Evolutionary conservation across 441 rosid genomes (phyloP), one percentile per base, ranked within the genome.

Genomic region (Gossypium davidsonii): DNA sequence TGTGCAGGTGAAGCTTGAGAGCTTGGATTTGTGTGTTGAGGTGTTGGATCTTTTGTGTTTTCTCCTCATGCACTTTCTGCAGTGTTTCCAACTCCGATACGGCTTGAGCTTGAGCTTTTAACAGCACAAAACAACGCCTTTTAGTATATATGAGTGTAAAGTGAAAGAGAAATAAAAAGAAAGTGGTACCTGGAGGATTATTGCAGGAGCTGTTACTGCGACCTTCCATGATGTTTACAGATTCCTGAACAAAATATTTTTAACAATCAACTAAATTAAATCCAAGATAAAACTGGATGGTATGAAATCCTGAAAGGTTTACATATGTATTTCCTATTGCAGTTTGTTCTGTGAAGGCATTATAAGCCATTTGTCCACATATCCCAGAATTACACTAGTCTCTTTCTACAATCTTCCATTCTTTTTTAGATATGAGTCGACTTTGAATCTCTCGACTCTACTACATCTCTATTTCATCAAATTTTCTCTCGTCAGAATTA

Each of bases 1-100:
- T 37, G n/a, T 84, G 79, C 76, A 75, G 34, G 5, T 55, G 39
- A 55, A 73, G 68, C 80, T 80, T 84, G 66, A 60, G 67, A 1
- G 73, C 39, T 58, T 58, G 3, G 39, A 58, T 58, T 58, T 25
- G 63, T 6, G 6, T 58, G 3, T 25, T 58, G 15, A 58, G 63
- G 3, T 58, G 17, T 15, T 58, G 17, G 37, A 58, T 58, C 63
- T 58, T 58, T 25, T 11, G 39, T 11, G 39, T 26, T 25, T 58
- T 58, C 37, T 58, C 39, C 63, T 25, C 63, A 26, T 58, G 39
- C 37, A 25, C 18, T 14, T 58, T 58, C 63, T 26, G 63, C 2
- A 58, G 63, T 25, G 39, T 58, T 58, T 58, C 63, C 63, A 58
- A 58, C 63, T 58, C 63, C 7, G 17, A 12, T 14, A 28, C 18